A percentile compares a stretch with the other conserved stretches of the same genome.
These are phyloP conservation scores for Phytophthora nicotianae DNA, from an alignment of 352 stramenopile species.

Conservation along the genomic window DNA sequence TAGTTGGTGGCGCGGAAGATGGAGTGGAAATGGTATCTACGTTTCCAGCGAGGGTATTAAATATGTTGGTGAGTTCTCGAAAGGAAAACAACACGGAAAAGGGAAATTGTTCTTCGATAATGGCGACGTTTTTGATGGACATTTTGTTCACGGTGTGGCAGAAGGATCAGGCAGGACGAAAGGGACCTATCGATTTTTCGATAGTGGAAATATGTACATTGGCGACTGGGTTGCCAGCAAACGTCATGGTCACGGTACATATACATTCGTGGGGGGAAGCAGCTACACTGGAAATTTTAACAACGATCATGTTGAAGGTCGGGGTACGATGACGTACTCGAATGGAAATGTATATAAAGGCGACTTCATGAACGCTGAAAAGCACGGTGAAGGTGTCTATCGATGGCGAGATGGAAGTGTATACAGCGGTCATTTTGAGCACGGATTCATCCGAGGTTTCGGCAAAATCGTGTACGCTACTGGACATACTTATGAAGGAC, in stretches of 20 bases:
- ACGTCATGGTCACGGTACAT: conserved; percentile 75
- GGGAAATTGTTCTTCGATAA: conserved; percentile 80
- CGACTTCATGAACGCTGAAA: conserved; percentile 67
- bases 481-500: conserved; percentile 66
- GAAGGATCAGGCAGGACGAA: conserved; percentile 58
- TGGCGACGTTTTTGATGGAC: conserved; percentile 75
- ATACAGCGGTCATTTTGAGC: conserved; percentile 74
- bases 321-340: conserved; percentile 77
- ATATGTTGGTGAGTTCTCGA: conserved; percentile 68
- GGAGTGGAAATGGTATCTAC: conserved; percentile 64
- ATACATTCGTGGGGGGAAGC: conserved; percentile 64
- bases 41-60: conserved; percentile 69
- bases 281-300: conserved; percentile 64
- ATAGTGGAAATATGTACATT: conserved; percentile 70
- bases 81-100: conserved; percentile 64
- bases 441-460: conserved; percentile 65
- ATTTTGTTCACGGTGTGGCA: conserved; percentile 57
- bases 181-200: conserved; percentile 68
- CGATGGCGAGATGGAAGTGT: conserved; percentile 80
- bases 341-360: conserved; percentile 89
- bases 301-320: conserved; percentile 70
- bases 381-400: conserved; percentile 65
- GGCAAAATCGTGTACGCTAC: conserved; percentile 69
- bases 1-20: conserved; percentile 66
- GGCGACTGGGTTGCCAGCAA: conserved; percentile 69